Base-by-base conservation (phyloP, 768 basidiomycete genomes). In the Cyclocybe aegerita region DNA sequence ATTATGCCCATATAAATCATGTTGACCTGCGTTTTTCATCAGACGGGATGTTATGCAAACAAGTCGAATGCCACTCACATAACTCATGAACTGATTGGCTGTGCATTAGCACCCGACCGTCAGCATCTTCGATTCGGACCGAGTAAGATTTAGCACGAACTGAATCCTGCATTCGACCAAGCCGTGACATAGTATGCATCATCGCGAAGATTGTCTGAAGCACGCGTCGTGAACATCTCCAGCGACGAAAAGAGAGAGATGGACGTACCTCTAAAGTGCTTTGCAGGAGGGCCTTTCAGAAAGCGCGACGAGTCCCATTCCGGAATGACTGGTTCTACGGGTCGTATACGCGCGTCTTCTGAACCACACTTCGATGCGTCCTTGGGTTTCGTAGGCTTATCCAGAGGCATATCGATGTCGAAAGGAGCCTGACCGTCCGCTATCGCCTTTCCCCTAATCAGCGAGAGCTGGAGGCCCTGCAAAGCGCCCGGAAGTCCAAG, bases 121-220 rank as follows among this genome's bases (percentile, higher is more conserved):
- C 23, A 23, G 23, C 23, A 23, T 23, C 23, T 23, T 23, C 23
- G 23, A 23, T 23, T 23, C 23, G 23, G 2, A 2, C 23, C 23
- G 23, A 23, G 23, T 23, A 23, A 23, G 23, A 23, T 23, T 23
- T 23, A 23, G 3, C 23, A 69, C 74, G 52, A 49, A 76, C 76
- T 82, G 71, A 82, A 81, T 15, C 82, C 82, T 4, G 79, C 80
- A 46, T 72, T 75, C 5, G 75, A 65, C 78, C 78, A 81, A 9
- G 79, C 72, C 0, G 81, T 83, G 48, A 85, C 72, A 57, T 83
- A 84, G 52, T 74, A 62, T 1, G 67, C 70, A 49, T 81, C 78
- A 35, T 77, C 70, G 3, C 72, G 70, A 42, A 65, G 60, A 39
- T 63, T 63, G 31, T 62, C 62, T 65, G 46, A 4, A 46, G 38